Evolutionary conservation across 2,329 filamentous ascomycete species (phyloP).

Genomic region (Gnomoniopsis sp.): DNA sequence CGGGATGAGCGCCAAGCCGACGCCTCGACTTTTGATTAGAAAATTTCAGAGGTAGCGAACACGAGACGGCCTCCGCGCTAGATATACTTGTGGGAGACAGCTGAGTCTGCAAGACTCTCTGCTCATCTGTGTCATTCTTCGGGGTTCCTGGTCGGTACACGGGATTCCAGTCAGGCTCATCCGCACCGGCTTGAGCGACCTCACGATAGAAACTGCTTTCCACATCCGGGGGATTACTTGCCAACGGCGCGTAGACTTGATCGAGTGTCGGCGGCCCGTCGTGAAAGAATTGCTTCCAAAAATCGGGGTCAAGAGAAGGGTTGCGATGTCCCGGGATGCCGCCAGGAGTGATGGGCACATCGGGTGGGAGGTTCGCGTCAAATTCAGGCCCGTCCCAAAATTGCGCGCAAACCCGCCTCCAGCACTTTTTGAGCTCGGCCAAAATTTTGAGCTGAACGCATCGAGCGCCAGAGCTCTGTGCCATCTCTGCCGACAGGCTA

Average conservation of each 20-base stretch:
- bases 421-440: constrained; percentile 93
- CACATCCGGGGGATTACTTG: constrained; percentile 21
- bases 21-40: constrained; percentile 37
- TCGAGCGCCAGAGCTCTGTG: constrained; percentile 37
- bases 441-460: constrained; percentile 77
- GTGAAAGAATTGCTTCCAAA: constrained; percentile 46
- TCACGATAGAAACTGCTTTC: constrained; percentile 44
- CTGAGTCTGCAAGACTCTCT: constrained; percentile 29
- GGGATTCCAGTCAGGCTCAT: not conserved
- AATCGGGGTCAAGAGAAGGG: constrained; percentile 50
- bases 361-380: constrained; percentile 56
- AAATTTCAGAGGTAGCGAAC: constrained; percentile 54
- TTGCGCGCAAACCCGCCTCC: constrained; percentile 83
- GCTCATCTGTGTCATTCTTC: constrained; percentile 29
- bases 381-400: constrained; percentile 82
- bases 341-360: constrained; percentile 70
- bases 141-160: constrained; percentile 45
- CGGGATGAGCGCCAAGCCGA: constrained; percentile 54
- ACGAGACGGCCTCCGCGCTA: constrained; percentile 61
- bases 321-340: constrained; percentile 64
- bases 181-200: constrained; percentile 34
- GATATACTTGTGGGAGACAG: constrained; percentile 55
- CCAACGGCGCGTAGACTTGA: constrained; percentile 31
- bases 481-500: constrained; percentile 55
- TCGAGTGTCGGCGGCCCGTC: constrained; percentile 42